Base-by-base conservation (phyloP, 116 monocot species). In the Cymodocea nodosa region DNA sequence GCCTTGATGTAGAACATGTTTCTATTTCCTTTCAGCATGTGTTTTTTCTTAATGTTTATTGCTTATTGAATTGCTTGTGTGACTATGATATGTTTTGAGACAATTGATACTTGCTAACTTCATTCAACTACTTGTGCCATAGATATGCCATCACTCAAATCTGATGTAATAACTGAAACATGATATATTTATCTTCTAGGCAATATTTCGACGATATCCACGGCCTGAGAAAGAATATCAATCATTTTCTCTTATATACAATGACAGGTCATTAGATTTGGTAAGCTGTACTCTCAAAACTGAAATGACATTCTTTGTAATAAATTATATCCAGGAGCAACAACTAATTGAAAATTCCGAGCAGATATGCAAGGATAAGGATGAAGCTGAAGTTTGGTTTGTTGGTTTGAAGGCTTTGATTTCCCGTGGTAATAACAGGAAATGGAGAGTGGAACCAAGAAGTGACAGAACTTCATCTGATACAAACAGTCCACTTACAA, bases 291-390 rank as follows among this genome's bases (percentile, higher is more conserved):
- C 23, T 53, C 1, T 61, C 44, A 44, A 44, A 0, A 6, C 44
- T 44, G 44, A 44, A 44, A 44, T 10, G 9, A 44, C 44, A 44
- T 44, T 44, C 9, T 44, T 44, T 12, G 12, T 8, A 7, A 44
- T 44, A 44, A 44, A 44, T 44, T 44, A 44, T 44, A 8, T 44
- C 44, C 12, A 44, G 9, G 9, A 10, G 39, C 2, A 6, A 44
- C 0, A 9, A 12, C 44, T 44, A 48, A 60, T 70, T 23, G 51
- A 68, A 68, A 55, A 4, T 23, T 35, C 60, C 23, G 23, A 56
- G 63, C 81, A 99, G 98, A 92, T 99, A 75, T 99, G 98, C 86
- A 99, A 99, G 75, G 98, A 99, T 76, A 99, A 86, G 77, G 91
- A 99, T 75, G 92, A 99, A 83, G 92, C 98, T 37, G 98, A 99